phyloP scores from a whole-genome alignment of 805 yeast genomes.

The Ogataea trehalophila region DNA sequence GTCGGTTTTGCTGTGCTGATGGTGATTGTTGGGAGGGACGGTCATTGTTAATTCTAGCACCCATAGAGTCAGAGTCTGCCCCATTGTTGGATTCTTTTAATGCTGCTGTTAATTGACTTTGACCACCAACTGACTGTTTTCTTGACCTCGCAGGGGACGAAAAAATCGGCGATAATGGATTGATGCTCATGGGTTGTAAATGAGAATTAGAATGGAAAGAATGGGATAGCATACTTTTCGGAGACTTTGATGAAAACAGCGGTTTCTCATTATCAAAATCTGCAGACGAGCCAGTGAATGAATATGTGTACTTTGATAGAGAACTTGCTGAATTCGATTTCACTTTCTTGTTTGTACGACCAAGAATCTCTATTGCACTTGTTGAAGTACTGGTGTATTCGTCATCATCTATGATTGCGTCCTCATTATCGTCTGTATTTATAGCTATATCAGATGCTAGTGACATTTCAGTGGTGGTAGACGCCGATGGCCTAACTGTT shows the following conservation, averaged over 20 bases:
- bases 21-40: conserved; percentile 2
- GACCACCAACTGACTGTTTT: conserved; percentile 19
- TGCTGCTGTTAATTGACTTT: conserved; percentile 28
- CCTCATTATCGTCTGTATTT: conserved; percentile 15
- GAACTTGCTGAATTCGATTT: conserved; percentile 10
- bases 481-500: neutral
- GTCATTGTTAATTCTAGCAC: neutral
- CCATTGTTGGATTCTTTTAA: conserved; percentile 12
- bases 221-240: neutral
- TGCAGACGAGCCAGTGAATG: conserved; percentile 30
- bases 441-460: neutral
- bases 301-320: conserved; percentile 18
- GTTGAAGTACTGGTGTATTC: conserved; percentile 4
- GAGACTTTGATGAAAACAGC: conserved; percentile 3
- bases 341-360: conserved; percentile 1
- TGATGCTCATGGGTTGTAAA: conserved; percentile 4
- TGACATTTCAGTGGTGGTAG: neutral
- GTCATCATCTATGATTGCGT: conserved; percentile 23
- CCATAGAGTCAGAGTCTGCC: neutral
- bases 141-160: conserved; percentile 1
- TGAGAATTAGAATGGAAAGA: conserved; percentile 1
- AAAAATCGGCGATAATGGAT: neutral
- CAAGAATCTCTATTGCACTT: conserved; percentile 8
- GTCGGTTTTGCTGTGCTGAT: neutral
- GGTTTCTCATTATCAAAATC: conserved; percentile 34